Base-by-base conservation (phyloP, 2,329 filamentous ascomycete species). In the Cladophialophora carrionii region DNA sequence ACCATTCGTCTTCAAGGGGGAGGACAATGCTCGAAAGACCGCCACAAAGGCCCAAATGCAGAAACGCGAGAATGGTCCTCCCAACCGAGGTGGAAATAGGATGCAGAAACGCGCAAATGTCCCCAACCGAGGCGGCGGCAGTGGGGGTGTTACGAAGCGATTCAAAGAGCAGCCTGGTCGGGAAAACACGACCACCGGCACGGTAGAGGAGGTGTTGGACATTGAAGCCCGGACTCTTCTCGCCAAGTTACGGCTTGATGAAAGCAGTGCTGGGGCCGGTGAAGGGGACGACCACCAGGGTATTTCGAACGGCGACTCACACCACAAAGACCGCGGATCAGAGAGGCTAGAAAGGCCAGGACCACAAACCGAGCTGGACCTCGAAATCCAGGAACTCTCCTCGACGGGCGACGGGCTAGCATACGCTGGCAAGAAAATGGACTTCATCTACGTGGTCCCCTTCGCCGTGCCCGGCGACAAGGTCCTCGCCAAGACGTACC, bases 321-420 rank as follows among this genome's bases (percentile, higher is more conserved):
- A 53, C 34, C 37, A 41, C 8, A 20, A 53, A 63, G 8, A 22
- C 24, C 26, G 26, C n/a, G n/a, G n/a, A n/a, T 43, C 20, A 4
- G 46, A 20, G 63, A 6, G 26, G 37, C 37, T 8, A 17, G 26
- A 41, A 8, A 43, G 20, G 12, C 59, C 55, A 4, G 55, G 59
- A 29, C 14, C 55, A 7, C 53, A 53, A 4, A 65, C 62, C 0
- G 91, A 96, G 75, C 86, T 95, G 48, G 88, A 96, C 60, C 85
- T 98, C 48, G 87, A 89, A n/a, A 88, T 98, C 64, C 78, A 87
- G 6, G 87, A 90, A 70, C 82, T 98, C 37, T 96, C 94, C 0
- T 98, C 94, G 0, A 96, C 91, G 0, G 95, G 95, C 60, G 95
- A 98, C 71, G 95, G 92, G 2, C 84, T 99, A 62, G 95, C 90